Conservation (phyloP, 2,329 filamentous ascomycete genomes). For the Colletotrichum limetticola region DNA sequence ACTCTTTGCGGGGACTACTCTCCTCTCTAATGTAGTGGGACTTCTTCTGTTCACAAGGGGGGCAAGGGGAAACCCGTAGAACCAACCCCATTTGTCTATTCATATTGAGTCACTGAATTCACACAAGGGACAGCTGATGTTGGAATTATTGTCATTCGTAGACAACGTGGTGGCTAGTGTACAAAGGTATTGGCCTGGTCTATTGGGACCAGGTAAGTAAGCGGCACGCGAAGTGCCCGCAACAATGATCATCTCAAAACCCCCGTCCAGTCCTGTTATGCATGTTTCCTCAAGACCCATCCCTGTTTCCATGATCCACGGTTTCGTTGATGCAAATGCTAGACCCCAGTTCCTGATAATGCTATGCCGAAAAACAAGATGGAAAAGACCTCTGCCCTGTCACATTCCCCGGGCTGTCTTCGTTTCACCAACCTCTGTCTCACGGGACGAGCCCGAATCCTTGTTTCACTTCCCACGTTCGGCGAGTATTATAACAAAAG, state of each 20-base stretch:
- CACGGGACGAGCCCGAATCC: neutral
- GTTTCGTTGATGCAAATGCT: conserved; percentile 29
- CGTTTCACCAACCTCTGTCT: neutral
- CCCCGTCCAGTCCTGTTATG: neutral
- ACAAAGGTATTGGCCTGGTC: conserved; percentile 6
- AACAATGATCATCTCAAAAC: neutral
- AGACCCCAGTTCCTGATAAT: conserved; percentile 6
- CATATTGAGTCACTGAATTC: too few relatives aligned
- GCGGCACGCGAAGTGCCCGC: neutral
- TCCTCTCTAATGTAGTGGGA: too few relatives aligned
- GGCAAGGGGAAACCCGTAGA: too few relatives aligned
- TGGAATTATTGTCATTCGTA: conserved; percentile 9
- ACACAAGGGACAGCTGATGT: neutral
- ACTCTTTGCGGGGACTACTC: too few relatives aligned
- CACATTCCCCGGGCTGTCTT: neutral
- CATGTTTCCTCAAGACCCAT: conserved; percentile 7
- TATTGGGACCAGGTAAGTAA: neutral
- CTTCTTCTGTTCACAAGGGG: too few relatives aligned
- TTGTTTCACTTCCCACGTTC: neutral
- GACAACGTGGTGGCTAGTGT: conserved; percentile 14
- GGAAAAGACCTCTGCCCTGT: neutral
- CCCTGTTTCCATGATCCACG: conserved; percentile 2
- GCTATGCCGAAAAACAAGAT: conserved; percentile 22
- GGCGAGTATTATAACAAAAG: conserved; percentile 2
- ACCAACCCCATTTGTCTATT: too few relatives aligned